Conservation (phyloP, 2,329 filamentous ascomycete species). For the Xylaria sp. region DNA sequence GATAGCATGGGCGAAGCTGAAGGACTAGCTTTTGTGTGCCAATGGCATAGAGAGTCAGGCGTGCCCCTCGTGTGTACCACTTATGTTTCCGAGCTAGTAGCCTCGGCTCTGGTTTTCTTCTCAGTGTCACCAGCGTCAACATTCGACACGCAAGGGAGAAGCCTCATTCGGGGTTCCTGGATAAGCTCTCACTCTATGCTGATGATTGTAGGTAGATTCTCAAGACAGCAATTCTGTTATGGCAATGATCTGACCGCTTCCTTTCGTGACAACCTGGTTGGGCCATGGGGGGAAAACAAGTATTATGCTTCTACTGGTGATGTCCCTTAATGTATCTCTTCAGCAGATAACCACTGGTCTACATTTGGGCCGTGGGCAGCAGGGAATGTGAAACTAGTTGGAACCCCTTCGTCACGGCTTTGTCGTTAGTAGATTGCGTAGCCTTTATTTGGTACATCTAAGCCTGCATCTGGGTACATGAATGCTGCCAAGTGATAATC, state of each 20-base stretch:
- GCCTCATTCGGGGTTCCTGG: background rate
- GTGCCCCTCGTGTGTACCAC: constrained; percentile 42
- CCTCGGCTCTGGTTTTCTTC: constrained; percentile 6
- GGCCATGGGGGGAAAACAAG: background rate
- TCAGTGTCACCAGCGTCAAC: background rate
- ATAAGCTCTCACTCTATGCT: constrained; percentile 27
- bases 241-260: background rate
- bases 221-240: constrained; percentile 19
- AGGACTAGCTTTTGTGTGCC: constrained; percentile 36
- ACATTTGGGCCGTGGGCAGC: background rate
- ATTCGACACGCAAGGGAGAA: constrained; percentile 9
- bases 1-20: constrained; percentile 36
- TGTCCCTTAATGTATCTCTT: background rate
- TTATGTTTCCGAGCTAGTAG: background rate
- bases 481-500: background rate
- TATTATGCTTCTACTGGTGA: background rate
- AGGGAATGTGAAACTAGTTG: constrained; percentile 19
- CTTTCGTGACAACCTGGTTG: background rate
- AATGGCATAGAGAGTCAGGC: constrained; percentile 36
- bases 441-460: background rate
- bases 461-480: background rate
- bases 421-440: background rate
- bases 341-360: background rate
- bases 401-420: constrained; percentile 6
- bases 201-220: constrained; percentile 33